Conservation (phyloP, 805 yeast species). For the Kazachstania martiniae region DNA sequence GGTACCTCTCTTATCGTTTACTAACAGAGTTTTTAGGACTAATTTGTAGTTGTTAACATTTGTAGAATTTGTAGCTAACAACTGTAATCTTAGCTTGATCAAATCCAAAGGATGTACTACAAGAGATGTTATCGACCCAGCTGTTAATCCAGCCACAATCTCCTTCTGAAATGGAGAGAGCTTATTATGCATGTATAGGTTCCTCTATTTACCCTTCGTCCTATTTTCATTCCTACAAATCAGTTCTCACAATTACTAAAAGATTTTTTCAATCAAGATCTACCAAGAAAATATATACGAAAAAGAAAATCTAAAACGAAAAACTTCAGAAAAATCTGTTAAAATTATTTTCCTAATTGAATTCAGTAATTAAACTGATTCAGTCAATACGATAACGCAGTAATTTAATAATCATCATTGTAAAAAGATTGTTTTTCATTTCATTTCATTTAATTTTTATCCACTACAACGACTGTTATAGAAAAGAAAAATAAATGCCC, state of each 20-base stretch:
- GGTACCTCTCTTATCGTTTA: background rate
- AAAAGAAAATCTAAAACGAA: background rate
- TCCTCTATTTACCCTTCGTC: too few relatives aligned
- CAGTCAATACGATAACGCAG: constrained; percentile 30
- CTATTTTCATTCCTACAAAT: too few relatives aligned
- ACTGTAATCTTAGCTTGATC: constrained; percentile 71
- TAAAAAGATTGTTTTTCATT: too few relatives aligned
- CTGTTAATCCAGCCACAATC: constrained; percentile 58
- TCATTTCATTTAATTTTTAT: too few relatives aligned
- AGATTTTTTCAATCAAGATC: too few relatives aligned
- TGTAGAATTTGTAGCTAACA: constrained; percentile 28
- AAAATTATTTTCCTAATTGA: constrained; percentile 8
- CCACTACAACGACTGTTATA: too few relatives aligned
- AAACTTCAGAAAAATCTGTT: background rate
- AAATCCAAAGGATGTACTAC: constrained; percentile 86
- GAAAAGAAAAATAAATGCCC: too few relatives aligned
- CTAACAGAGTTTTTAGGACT: background rate
- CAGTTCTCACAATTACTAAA: too few relatives aligned
- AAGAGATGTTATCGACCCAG: constrained; percentile 73
- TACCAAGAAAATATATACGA: constrained; percentile 15
- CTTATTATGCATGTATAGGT: too few relatives aligned
- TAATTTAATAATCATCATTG: constrained; percentile 16
- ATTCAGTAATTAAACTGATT: constrained; percentile 8
- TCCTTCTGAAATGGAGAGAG: constrained; percentile 30
- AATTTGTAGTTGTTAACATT: background rate